These are phyloP conservation scores for Sisymbrium altissimum DNA, from an alignment of 345 rosid genomes.

Conservation along the genomic window DNA sequence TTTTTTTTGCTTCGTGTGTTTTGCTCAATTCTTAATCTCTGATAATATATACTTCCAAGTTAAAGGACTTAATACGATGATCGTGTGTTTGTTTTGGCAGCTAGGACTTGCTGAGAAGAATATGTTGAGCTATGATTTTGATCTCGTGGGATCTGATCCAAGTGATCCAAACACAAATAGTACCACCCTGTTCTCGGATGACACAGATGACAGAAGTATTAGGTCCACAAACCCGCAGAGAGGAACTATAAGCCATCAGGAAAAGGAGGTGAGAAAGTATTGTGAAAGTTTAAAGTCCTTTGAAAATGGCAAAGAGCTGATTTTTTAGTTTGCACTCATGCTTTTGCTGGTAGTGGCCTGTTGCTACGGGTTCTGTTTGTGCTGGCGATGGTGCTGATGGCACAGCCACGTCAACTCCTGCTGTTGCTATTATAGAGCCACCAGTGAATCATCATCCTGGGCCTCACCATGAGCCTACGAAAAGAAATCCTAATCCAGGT, in stretches of 20 bases:
- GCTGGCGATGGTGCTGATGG: conserved; percentile 26
- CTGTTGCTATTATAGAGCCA: conserved; percentile 35
- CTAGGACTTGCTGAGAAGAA: conserved; percentile 93
- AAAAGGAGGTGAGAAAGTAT: conserved; percentile 64
- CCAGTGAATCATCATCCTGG: conserved; percentile 28
- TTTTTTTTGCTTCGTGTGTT: background rate
- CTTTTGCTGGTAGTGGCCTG: conserved; percentile 29
- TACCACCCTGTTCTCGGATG: conserved; percentile 85
- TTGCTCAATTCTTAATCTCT: background rate
- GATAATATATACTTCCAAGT: background rate
- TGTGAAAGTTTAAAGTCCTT: conserved; percentile 18
- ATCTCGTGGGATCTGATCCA: conserved; percentile 81
- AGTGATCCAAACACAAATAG: conserved; percentile 95
- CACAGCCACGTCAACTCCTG: conserved; percentile 28
- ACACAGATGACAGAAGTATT: conserved; percentile 81
- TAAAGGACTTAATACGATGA: background rate
- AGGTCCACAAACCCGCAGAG: conserved; percentile 58
- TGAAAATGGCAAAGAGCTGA: conserved; percentile 9
- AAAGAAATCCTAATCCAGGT: conserved; percentile 67
- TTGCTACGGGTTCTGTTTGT: conserved; percentile 21
- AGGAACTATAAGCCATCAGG: conserved; percentile 55
- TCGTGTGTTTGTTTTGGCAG: conserved; percentile 49
- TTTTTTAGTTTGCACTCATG: conserved; percentile 20
- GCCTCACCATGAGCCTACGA: conserved; percentile 52
- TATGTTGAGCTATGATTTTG: conserved; percentile 80